Percentiles rank a stretch among this genome's conserved stretches.
Conservation (phyloP, 1,139 yeast genomes). For the Candida mesenterica region DNA sequence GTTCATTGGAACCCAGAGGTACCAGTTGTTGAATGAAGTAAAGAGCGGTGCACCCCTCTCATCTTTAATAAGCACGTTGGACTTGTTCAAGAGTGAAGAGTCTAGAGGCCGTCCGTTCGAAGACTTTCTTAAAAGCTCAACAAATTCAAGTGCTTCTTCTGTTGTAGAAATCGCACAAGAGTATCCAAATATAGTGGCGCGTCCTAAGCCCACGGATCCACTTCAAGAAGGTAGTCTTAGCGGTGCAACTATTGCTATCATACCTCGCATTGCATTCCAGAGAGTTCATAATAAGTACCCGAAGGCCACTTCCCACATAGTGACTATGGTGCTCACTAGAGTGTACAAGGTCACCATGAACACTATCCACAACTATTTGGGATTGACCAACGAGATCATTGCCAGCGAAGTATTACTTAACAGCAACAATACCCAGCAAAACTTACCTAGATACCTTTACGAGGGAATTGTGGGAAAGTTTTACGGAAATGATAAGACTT, state of each 20-base stretch:
- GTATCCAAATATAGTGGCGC: slow-evolving; percentile 53
- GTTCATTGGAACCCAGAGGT: slow-evolving; percentile 51
- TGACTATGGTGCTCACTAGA: slow-evolving; percentile 86
- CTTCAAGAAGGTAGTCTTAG: slow-evolving; percentile 6
- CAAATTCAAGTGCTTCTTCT: slow-evolving; percentile 7
- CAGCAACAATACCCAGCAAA: slow-evolving; percentile 26
- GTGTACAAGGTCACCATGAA: slow-evolving; percentile 88
- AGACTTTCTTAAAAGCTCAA: slow-evolving; percentile 10
- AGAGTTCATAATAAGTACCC: slow-evolving; percentile 77
- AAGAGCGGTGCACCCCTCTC: slow-evolving; percentile 85
- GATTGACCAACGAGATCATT: slow-evolving; percentile 77
- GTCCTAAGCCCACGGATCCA: slow-evolving; percentile 40
- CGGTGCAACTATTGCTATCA: slow-evolving; percentile 85
- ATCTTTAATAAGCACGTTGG: slow-evolving; percentile 75
- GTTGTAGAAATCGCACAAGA: slow-evolving; percentile 1
- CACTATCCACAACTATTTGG: slow-evolving; percentile 83
- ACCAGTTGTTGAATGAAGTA: slow-evolving; percentile 79
- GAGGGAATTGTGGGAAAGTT: slow-evolving; percentile 57
- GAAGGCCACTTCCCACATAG: slow-evolving; percentile 87
- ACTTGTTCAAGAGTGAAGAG: slow-evolving; percentile 41
- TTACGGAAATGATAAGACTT: slow-evolving; percentile 9
- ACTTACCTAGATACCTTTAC: slow-evolving; percentile 59
- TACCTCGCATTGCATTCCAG: slow-evolving; percentile 81
- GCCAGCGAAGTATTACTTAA: slow-evolving; percentile 74
- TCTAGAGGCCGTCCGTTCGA: slow-evolving; percentile 12